Conservation (phyloP, 1,284 basidiomycete species). For the Cryptococcus sp. region DNA sequence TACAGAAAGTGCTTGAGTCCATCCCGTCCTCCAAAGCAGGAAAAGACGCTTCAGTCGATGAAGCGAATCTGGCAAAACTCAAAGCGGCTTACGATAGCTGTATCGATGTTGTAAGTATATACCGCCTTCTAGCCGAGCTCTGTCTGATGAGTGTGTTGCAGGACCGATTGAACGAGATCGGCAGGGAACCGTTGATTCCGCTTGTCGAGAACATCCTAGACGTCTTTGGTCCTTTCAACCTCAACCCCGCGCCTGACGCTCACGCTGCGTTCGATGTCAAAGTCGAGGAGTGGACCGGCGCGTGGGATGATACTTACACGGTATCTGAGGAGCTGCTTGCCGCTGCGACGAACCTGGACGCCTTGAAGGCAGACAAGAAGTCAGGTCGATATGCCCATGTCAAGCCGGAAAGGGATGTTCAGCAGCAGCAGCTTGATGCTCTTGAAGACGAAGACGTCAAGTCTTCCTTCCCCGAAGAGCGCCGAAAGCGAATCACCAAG, state of each 20-base stretch:
- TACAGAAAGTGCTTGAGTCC: slow-evolving; percentile 52
- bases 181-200: slow-evolving; percentile 54
- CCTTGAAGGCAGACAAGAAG: slow-evolving; percentile 17
- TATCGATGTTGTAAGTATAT: slow-evolving; percentile 62
- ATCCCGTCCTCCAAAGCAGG: slow-evolving; percentile 28
- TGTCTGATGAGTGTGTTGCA: slow-evolving; percentile 12
- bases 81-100: slow-evolving; percentile 80
- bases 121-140: neutral
- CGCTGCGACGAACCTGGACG: slow-evolving; percentile 16
- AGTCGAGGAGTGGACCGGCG: slow-evolving; percentile 32
- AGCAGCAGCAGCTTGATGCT: slow-evolving; percentile 5
- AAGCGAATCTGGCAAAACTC: slow-evolving; percentile 73
- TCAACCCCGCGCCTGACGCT: slow-evolving; percentile 30
- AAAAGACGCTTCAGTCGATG: slow-evolving; percentile 56
- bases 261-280: slow-evolving; percentile 14
- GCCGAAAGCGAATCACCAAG: slow-evolving; percentile 60
- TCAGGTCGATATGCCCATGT: slow-evolving; percentile 4
- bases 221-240: slow-evolving; percentile 45
- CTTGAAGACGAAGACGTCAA: slow-evolving; percentile 7
- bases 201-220: slow-evolving; percentile 52
- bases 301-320: slow-evolving; percentile 37
- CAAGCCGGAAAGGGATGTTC: neutral
- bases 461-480: slow-evolving; percentile 61
- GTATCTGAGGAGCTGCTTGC: slow-evolving; percentile 34
- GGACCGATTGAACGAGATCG: slow-evolving; percentile 54